Evolutionary conservation across 2,329 filamentous ascomycete genomes (phyloP).

Genomic region (Fusarium temperatum): DNA sequence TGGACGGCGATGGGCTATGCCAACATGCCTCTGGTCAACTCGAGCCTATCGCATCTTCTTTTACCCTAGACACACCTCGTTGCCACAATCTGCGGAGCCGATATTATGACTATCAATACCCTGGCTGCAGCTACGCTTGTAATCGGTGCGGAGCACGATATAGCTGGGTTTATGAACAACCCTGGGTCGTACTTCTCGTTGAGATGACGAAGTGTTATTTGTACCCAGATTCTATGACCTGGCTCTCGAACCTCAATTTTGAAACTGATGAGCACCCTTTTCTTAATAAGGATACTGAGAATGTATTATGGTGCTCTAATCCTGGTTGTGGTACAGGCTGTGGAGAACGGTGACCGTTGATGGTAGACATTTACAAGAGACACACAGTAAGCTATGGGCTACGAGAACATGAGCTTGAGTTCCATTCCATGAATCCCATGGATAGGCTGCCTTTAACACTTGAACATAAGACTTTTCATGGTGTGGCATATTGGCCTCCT

Average conservation of each 20-base stretch:
- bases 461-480: no score
- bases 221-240: not conserved
- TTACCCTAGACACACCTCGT: no score
- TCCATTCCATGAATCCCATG: not conserved
- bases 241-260: slow-evolving; percentile 7
- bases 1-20: not conserved
- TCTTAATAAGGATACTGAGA: not conserved
- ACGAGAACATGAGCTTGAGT: not conserved
- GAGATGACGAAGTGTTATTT: no score
- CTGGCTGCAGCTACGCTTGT: not conserved
- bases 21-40: not conserved
- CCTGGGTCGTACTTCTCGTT: not conserved
- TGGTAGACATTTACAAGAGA: not conserved
- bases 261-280: not conserved
- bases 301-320: slow-evolving; percentile 8
- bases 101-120: not conserved
- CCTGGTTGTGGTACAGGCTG: not conserved
- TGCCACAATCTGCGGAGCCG: no score
- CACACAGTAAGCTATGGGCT: not conserved
- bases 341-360: not conserved
- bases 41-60: not conserved
- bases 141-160: not conserved
- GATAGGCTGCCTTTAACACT: not conserved
- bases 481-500: no score
- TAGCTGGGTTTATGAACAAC: not conserved